Conservation (phyloP, 2,329 filamentous ascomycete species). For the Hymenoscyphus scutula region DNA sequence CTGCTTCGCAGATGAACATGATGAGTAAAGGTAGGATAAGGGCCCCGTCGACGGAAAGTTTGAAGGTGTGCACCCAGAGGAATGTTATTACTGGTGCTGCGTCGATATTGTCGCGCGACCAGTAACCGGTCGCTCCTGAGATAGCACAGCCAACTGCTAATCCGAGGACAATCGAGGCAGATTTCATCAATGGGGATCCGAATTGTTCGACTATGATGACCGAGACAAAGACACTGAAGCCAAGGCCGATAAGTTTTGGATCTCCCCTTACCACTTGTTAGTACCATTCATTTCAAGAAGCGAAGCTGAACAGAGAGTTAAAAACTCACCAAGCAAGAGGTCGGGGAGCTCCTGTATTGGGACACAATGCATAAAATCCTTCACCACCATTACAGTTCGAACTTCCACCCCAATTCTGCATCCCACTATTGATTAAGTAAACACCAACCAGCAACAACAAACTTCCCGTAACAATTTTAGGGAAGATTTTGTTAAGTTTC, state of each 20-base stretch:
- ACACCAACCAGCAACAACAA: conserved; percentile 67
- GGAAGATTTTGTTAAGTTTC: conserved; percentile 61
- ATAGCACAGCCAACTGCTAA: conserved; percentile 66
- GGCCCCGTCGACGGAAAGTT: conserved; percentile 61
- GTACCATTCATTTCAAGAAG: neutral
- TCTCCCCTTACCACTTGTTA: conserved; percentile 42
- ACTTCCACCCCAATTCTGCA: conserved; percentile 68
- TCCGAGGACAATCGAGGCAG: conserved; percentile 62
- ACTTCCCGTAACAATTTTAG: conserved; percentile 66
- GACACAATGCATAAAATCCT: conserved; percentile 55
- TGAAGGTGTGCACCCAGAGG: conserved; percentile 69
- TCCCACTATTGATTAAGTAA: conserved; percentile 59
- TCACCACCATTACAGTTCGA: conserved; percentile 49
- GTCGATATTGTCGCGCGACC: conserved; percentile 56
- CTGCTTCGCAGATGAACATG: conserved; percentile 66
- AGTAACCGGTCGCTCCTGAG: conserved; percentile 64
- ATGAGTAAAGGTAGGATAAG: conserved; percentile 64
- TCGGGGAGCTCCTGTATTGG: conserved; percentile 55
- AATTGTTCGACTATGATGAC: conserved; percentile 70
- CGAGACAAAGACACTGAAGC: conserved; percentile 65
- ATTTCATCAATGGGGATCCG: conserved; percentile 68
- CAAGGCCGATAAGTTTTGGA: conserved; percentile 65
- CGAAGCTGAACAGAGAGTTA: neutral
- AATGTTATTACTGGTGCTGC: conserved; percentile 63
- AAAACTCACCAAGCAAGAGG: conserved; percentile 53